Percentiles rank a stretch among this genome's conserved stretches.
These are phyloP conservation scores for Bretschneidera sinensis DNA, from an alignment of 345 rosid species.

Conservation along the genomic window DNA sequence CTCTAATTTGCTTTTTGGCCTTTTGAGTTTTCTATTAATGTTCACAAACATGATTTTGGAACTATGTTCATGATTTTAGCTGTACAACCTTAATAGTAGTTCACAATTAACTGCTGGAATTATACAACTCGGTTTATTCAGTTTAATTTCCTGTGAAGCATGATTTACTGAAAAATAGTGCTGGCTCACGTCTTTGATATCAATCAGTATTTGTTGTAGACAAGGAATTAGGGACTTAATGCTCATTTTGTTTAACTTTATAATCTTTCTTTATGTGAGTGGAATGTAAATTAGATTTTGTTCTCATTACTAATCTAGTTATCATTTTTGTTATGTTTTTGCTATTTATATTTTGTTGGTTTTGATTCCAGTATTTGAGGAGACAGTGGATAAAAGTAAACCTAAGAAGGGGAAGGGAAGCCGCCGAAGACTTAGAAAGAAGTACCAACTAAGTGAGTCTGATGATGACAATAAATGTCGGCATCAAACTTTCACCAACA, in stretches of 20 bases:
- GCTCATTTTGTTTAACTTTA: neutral
- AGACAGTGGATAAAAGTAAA: conserved; percentile 17
- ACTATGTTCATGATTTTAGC: conserved; percentile 3
- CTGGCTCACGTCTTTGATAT: too few relatives aligned
- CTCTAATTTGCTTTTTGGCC: neutral
- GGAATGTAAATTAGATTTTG: neutral
- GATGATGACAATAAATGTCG: conserved; percentile 32
- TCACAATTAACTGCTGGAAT: conserved; percentile 6
- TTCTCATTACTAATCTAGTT: conserved; percentile 1
- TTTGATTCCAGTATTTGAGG: conserved; percentile 25
- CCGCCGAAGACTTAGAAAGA: conserved; percentile 41
- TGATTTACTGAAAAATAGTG: too few relatives aligned
- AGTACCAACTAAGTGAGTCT: conserved; percentile 37
- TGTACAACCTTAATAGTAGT: neutral
- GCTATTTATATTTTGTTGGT: neutral
- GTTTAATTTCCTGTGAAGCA: neutral
- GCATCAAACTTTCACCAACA: conserved; percentile 12
- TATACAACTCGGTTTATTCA: neutral
- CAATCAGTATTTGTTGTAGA: too few relatives aligned
- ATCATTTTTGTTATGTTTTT: conserved; percentile 1
- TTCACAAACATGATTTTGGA: neutral
- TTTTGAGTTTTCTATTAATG: neutral
- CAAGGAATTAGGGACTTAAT: neutral
- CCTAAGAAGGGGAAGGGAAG: conserved; percentile 22
- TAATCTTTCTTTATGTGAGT: neutral